These are phyloP conservation scores for Penicillium parvum DNA, from an alignment of 495 filamentous ascomycete genomes.

Conservation along the genomic window DNA sequence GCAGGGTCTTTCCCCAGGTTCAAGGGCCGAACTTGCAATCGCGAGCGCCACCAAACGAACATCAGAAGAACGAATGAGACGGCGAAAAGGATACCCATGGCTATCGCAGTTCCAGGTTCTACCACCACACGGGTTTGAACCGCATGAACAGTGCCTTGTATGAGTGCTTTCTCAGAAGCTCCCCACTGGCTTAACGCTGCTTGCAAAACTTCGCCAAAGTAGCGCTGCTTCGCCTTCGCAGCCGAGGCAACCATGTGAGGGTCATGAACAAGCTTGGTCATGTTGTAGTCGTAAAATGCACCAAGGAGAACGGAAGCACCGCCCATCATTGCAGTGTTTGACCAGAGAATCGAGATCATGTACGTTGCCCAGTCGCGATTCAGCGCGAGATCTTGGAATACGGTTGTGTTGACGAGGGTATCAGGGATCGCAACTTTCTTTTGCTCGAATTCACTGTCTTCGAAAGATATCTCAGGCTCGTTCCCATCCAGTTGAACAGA, in stretches of 20 bases:
- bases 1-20: slow-evolving; percentile 20
- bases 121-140: slow-evolving; percentile 16
- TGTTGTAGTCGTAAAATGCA: slow-evolving; percentile 21
- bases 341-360: slow-evolving; percentile 19
- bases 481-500: slow-evolving; percentile 12
- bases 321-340: slow-evolving; percentile 5
- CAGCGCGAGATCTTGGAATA: slow-evolving; percentile 7
- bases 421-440: slow-evolving; percentile 13
- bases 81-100: slow-evolving; percentile 14
- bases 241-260: slow-evolving; percentile 11
- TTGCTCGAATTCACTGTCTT: slow-evolving; percentile 16
- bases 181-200: slow-evolving; percentile 13
- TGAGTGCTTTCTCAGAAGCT: slow-evolving; percentile 1
- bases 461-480: slow-evolving; percentile 22
- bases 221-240: slow-evolving; percentile 29
- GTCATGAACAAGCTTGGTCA: slow-evolving; percentile 15
- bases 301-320: slow-evolving; percentile 15
- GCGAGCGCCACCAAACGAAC: slow-evolving; percentile 12
- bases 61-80: slow-evolving; percentile 17
- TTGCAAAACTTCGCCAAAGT: slow-evolving; percentile 32
- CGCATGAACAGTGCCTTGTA: slow-evolving; percentile 2
- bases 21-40: slow-evolving; percentile 7
- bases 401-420: slow-evolving; percentile 18
- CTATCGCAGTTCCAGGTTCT: slow-evolving; percentile 13
- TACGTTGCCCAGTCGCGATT: slow-evolving; percentile 20